Base-by-base conservation (phyloP, 176 grass and related monocot species). In the Sorghum bicolor region DNA sequence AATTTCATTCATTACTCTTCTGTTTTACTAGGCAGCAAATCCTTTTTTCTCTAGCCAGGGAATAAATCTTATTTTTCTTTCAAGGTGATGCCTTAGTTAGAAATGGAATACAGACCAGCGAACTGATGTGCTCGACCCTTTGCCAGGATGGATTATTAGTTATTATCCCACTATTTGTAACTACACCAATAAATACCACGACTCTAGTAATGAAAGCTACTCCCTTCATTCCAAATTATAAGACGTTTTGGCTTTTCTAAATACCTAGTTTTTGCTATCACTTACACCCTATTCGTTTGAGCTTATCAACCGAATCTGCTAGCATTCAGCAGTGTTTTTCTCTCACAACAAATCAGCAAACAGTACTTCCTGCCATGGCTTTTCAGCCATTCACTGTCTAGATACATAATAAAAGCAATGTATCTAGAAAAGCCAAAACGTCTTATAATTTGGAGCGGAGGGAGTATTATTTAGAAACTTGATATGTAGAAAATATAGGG, bases 171-270 rank as follows among this genome's bases (percentile, higher is more conserved):
- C 15, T 52, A 67, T 80, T 37, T 68, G 64, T 69, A 78, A 57
- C 48, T 67, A 66, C 33, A 88, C 15, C 8, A 64, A 26, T 16
- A 75, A 76, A 76, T 82, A 43, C 6, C 74, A 50, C 47, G 77
- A 43, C 72, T 85, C 20, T 66, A 72, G 13, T 82, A 2, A 20
- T 55, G 32, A 87, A 82, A 75, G 13, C 10, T 72, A 57, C 17
- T 20, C 53, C 53, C 16, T 22, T 19, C 16, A 57, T 7, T 55
- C 16, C 19, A 8, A 9, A 55, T 22, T 22, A 57, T 57, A 57
- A 10, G 53, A 57, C 17, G 13, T 6, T 52, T 52, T 52, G 48
- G 48, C 48, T 52, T 52, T 52, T 52, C 17, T 19, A 6, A 16
- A 48, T 17, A 48, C 45, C 16, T 17, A 48, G 45, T 6, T 52